phyloP scores from a whole-genome alignment of 2,329 filamentous ascomycete genomes.

The Fusarium sarcochroum region DNA sequence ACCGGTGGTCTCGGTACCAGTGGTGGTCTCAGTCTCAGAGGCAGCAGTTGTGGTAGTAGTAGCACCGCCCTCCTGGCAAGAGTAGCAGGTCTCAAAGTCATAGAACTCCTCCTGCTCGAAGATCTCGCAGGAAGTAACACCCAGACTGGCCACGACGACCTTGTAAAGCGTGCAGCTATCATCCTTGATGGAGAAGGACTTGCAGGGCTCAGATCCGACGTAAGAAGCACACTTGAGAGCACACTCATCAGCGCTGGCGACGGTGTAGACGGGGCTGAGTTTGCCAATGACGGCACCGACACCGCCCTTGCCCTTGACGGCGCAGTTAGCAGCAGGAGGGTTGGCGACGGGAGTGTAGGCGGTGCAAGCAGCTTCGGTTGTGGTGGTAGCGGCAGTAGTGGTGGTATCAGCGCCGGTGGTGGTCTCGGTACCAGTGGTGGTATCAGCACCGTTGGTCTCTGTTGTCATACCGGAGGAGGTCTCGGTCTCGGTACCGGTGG shows the following conservation, averaged over 20 bases:
- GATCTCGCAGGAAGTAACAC: not conserved
- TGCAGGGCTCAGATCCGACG: not conserved
- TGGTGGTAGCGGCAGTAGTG: not conserved
- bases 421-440: not conserved
- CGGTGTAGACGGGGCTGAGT: not conserved
- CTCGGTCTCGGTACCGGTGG: not conserved
- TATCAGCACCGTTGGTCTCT: not conserved
- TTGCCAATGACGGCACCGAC: not conserved
- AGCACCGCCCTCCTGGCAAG: constrained; percentile 10
- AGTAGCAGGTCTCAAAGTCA: constrained; percentile 1
- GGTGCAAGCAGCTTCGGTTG: not conserved
- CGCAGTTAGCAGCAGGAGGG: not conserved
- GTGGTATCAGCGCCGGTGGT: not conserved
- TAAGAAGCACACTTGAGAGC: not conserved
- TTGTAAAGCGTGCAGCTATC: not conserved
- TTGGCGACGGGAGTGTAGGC: constrained; percentile 5
- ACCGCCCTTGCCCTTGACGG: not conserved
- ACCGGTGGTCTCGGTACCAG: not conserved
- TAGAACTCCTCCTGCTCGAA: not conserved
- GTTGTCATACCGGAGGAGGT: not conserved
- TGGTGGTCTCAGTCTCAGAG: not conserved
- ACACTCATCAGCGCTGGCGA: not conserved
- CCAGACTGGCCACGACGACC: not conserved
- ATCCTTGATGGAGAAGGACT: not conserved
- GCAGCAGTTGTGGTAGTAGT: constrained; percentile 6